phyloP scores from a whole-genome alignment of 2,329 filamentous ascomycete genomes.

The Aureobasidium uvarum region DNA sequence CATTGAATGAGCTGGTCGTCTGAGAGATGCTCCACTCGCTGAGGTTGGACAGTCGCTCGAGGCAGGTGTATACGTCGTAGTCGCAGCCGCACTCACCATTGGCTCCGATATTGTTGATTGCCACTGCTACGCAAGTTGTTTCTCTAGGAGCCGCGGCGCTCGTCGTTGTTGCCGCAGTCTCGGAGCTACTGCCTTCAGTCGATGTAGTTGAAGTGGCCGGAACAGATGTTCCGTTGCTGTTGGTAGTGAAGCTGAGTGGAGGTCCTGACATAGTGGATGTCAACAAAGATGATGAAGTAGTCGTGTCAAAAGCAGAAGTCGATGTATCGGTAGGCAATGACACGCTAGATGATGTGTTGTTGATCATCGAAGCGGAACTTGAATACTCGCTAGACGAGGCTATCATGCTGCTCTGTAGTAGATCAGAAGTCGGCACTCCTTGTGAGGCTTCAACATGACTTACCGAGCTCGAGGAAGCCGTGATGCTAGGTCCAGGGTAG shows the following conservation, averaged over 20 bases:
- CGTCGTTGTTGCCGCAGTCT: background rate
- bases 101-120: slow-evolving; percentile 1
- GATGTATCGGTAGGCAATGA: background rate
- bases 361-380: background rate
- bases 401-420: background rate
- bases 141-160: background rate
- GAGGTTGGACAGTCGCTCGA: slow-evolving; percentile 10
- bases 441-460: background rate
- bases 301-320: background rate
- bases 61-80: slow-evolving; percentile 10
- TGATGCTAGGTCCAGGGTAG: slow-evolving; percentile 8
- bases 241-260: background rate
- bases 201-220: background rate
- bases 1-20: background rate
- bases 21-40: slow-evolving; percentile 18
- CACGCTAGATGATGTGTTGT: background rate
- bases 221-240: background rate
- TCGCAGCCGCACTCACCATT: background rate
- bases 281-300: background rate
- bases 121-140: background rate
- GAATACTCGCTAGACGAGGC: background rate
- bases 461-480: background rate
- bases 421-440: background rate
- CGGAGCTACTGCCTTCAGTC: background rate
- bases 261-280: background rate